These are phyloP conservation scores for Candida tibetensis DNA, from an alignment of 805 yeast species.

Conservation along the genomic window DNA sequence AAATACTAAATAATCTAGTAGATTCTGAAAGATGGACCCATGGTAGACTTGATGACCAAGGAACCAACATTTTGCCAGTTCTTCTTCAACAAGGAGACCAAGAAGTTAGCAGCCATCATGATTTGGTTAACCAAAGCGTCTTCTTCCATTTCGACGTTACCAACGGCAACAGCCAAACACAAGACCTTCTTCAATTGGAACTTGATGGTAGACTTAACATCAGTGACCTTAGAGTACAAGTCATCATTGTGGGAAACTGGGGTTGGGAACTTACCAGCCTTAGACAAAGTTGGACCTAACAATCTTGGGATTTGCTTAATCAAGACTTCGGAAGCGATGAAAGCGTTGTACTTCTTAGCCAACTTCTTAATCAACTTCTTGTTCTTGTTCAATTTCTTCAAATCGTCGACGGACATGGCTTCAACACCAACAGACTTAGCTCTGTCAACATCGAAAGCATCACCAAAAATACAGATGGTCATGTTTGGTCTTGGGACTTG, in stretches of 20 bases:
- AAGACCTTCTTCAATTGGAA: constrained; percentile 99
- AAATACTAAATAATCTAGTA: constrained; percentile 58
- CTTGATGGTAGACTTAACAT: constrained; percentile 99
- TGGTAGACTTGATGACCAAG: constrained; percentile 96
- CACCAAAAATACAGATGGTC: constrained; percentile 99
- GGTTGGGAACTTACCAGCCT: constrained; percentile 99
- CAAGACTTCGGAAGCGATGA: constrained; percentile 98
- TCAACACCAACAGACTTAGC: constrained; percentile 99
- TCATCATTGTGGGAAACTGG: constrained; percentile 99
- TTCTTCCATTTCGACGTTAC: constrained; percentile 99
- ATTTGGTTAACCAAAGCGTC: constrained; percentile 95
- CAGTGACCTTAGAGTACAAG: constrained; percentile 91
- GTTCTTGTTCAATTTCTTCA: constrained; percentile 99
- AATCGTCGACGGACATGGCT: constrained; percentile 99
- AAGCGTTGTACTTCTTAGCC: constrained; percentile 99
- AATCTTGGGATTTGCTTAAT: constrained; percentile 99
- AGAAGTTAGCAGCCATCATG: constrained; percentile 98
- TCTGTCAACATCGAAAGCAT: constrained; percentile 99
- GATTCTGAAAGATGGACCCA: constrained; percentile 99
- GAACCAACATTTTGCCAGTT: constrained; percentile 99
- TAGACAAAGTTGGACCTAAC: constrained; percentile 99
- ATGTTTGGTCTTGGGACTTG: constrained; percentile 99
- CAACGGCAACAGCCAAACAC: constrained; percentile 99
- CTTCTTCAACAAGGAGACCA: constrained; percentile 98
- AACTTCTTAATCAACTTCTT: constrained; percentile 99